phyloP scores from a whole-genome alignment of 75 land plant genomes.

The Selaginella tamariscina region DNA sequence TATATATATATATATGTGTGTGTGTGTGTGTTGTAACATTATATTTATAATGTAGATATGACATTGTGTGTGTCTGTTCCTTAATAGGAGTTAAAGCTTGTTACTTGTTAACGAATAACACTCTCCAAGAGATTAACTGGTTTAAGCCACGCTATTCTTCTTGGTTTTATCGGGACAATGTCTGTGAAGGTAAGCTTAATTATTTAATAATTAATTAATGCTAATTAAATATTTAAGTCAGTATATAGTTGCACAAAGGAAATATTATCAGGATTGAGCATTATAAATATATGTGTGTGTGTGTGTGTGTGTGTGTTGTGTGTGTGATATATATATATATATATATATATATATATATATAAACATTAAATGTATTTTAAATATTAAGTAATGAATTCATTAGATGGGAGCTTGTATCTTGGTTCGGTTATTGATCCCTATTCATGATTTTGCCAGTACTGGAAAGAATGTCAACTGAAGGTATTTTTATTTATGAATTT shows the following conservation, averaged over 20 bases:
- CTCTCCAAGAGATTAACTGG: conserved; percentile 76
- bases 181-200: conserved; percentile 53
- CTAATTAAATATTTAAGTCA: neutral
- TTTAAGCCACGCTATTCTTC: conserved; percentile 70
- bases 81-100: conserved; percentile 40
- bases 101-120: conserved; percentile 37
- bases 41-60: too few species aligned
- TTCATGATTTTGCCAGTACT: conserved; percentile 75
- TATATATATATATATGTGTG: too few species aligned
- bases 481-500: too few species aligned
- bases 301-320: neutral
- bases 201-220: neutral
- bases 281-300: neutral
- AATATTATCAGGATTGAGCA: neutral
- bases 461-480: too few species aligned
- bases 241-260: neutral
- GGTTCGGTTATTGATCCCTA: conserved; percentile 77
- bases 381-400: neutral
- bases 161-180: conserved; percentile 76
- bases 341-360: neutral
- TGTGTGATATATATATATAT: neutral
- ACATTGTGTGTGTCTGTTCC: too few species aligned
- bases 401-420: conserved; percentile 80
- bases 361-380: neutral
- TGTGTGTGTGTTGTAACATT: too few species aligned